phyloP scores from a whole-genome alignment of 179 eudicot species.

The Camellia oleifera region DNA sequence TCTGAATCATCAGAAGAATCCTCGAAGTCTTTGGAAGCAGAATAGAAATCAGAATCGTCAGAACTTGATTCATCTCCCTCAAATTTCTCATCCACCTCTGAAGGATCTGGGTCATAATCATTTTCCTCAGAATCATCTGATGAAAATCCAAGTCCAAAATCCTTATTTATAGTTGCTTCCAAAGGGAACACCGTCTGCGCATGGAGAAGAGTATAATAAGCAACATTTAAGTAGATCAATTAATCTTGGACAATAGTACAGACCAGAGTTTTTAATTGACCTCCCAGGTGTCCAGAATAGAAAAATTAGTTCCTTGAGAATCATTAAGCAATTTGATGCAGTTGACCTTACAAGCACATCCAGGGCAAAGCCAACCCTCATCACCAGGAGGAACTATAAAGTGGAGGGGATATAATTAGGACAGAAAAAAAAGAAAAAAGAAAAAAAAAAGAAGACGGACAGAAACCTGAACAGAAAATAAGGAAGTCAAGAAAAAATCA shows the following conservation, averaged over 20 bases:
- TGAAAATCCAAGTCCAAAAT: constrained; percentile 43
- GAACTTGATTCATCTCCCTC: constrained; percentile 50
- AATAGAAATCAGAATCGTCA: constrained; percentile 55
- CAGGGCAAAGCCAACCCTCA: constrained; percentile 97
- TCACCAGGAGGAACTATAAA: constrained; percentile 93
- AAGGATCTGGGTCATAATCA: constrained; percentile 78
- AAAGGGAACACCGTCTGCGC: constrained; percentile 77
- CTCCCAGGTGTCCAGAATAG: constrained; percentile 81
- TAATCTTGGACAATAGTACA: not conserved
- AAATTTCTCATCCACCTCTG: constrained; percentile 36
- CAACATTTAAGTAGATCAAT: not conserved
- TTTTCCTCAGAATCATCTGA: constrained; percentile 96
- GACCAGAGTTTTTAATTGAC: constrained; percentile 33
- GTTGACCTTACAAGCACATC: constrained; percentile 93
- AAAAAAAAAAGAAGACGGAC: not conserved
- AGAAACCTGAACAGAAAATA: constrained; percentile 8
- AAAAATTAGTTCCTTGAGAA: constrained; percentile 62
- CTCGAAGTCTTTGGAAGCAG: constrained; percentile 64
- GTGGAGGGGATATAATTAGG: too few species aligned
- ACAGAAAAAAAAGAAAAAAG: too few species aligned
- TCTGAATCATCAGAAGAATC: constrained; percentile 90
- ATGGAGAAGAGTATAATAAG: constrained; percentile 11
- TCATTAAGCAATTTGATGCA: constrained; percentile 82
- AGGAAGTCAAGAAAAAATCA: not conserved
- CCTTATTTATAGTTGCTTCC: constrained; percentile 51